Percentiles rank a stretch among this genome's conserved stretches.
phyloP scores from a whole-genome alignment of 306 rosid species.

The Gastrolobium bilobum region DNA sequence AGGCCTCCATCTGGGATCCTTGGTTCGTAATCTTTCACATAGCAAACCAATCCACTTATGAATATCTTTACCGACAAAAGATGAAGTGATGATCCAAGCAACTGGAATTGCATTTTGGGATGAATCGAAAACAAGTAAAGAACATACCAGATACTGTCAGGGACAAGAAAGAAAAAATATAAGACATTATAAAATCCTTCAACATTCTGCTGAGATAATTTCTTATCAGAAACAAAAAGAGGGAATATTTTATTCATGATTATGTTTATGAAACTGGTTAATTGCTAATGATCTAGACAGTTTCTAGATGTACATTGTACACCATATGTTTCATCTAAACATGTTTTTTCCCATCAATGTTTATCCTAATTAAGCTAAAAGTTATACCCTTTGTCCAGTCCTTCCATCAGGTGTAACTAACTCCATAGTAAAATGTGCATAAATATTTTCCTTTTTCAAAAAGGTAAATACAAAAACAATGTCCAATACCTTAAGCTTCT shows the following conservation, averaged over 20 bases:
- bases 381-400: conserved; percentile 10
- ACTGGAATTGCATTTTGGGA: conserved; percentile 82
- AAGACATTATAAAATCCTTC: conserved; percentile 31
- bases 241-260: neutral
- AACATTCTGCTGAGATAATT: conserved; percentile 20
- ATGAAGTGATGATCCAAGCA: conserved; percentile 84
- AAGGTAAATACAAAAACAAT: conserved; percentile 26
- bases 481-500: conserved; percentile 71
- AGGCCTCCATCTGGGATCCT: conserved; percentile 78
- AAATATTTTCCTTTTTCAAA: conserved; percentile 29
- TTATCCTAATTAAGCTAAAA: conserved; percentile 4
- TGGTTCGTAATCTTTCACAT: conserved; percentile 65
- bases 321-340: conserved; percentile 24
- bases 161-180: conserved; percentile 37
- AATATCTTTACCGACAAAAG: conserved; percentile 63
- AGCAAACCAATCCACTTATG: conserved; percentile 77
- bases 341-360: neutral
- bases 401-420: conserved; percentile 14
- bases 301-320: conserved; percentile 29
- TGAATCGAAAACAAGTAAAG: conserved; percentile 80
- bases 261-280: conserved; percentile 21
- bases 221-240: neutral
- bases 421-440: neutral
- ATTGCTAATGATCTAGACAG: conserved; percentile 7
- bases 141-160: conserved; percentile 72